These are phyloP conservation scores for Talaromyces islandicus DNA, from an alignment of 2,329 filamentous ascomycete species.

Conservation along the genomic window DNA sequence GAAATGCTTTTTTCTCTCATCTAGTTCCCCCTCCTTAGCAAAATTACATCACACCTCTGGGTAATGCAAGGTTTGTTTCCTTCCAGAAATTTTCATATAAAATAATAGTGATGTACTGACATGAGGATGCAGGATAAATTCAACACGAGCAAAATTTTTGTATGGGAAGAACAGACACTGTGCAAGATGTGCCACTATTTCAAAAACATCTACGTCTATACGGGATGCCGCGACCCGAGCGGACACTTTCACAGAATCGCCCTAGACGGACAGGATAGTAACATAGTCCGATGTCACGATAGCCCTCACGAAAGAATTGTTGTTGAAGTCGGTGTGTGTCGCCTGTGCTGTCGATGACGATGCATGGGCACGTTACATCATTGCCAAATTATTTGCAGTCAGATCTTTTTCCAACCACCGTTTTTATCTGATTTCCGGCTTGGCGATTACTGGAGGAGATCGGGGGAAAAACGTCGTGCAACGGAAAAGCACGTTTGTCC, in stretches of 20 bases:
- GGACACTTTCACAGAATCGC: constrained; percentile 66
- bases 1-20: neutral
- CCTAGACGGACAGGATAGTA: constrained; percentile 53
- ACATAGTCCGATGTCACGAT: constrained; percentile 52
- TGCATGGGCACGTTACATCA: neutral
- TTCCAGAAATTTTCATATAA: neutral
- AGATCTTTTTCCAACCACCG: neutral
- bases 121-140: neutral
- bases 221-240: constrained; percentile 61
- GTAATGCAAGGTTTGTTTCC: neutral
- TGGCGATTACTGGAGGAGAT: neutral
- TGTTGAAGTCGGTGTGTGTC: constrained; percentile 59
- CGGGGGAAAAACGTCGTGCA: too few relatives aligned
- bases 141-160: neutral
- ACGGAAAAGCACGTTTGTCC: too few relatives aligned
- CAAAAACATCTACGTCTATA: constrained; percentile 74
- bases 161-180: neutral
- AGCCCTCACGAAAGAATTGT: constrained; percentile 71
- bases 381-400: neutral
- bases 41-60: neutral
- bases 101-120: neutral
- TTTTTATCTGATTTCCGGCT: neutral
- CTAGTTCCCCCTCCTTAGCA: neutral
- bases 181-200: constrained; percentile 54
- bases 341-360: constrained; percentile 40